These are phyloP conservation scores for Homolaphlyctis polyrhiza DNA, from an alignment of 371 early-diverging fungal species.

Conservation along the genomic window DNA sequence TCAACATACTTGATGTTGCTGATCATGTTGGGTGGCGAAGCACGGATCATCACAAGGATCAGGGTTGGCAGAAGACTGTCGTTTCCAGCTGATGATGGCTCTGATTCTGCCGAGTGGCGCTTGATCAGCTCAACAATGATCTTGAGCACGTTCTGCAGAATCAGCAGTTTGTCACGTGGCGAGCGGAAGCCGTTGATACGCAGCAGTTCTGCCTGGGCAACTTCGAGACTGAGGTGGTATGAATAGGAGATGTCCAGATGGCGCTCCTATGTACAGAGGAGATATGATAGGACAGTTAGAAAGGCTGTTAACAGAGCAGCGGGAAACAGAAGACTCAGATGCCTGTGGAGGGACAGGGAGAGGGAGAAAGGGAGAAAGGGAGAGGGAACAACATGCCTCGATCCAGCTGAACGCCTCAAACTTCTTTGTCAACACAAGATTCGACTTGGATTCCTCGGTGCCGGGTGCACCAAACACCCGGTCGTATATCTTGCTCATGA, in stretches of 20 bases:
- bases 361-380: not conserved
- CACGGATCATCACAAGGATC: conserved; percentile 36
- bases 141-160: conserved; percentile 39
- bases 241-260: conserved; percentile 41
- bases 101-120: no score
- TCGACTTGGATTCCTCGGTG: conserved; percentile 34
- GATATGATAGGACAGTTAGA: no score
- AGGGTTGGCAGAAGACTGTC: conserved; percentile 41
- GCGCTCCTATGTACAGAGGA: no score
- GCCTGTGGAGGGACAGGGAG: not conserved
- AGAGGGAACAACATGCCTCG: conserved; percentile 11
- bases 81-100: conserved; percentile 37
- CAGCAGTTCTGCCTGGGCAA: conserved; percentile 36
- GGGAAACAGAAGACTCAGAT: not conserved
- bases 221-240: conserved; percentile 26
- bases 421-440: conserved; percentile 25
- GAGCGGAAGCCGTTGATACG: conserved; percentile 36
- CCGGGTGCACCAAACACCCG: conserved; percentile 31
- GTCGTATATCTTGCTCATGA: conserved; percentile 40
- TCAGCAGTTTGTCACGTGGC: conserved; percentile 44
- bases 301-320: no score
- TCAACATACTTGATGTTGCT: conserved; percentile 39
- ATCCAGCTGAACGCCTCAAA: conserved; percentile 36
- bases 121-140: conserved; percentile 41
- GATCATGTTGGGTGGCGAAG: conserved; percentile 41